Evolutionary conservation across 2,329 filamentous ascomycete genomes (phyloP).

Genomic region (Colletotrichum falcatum): DNA sequence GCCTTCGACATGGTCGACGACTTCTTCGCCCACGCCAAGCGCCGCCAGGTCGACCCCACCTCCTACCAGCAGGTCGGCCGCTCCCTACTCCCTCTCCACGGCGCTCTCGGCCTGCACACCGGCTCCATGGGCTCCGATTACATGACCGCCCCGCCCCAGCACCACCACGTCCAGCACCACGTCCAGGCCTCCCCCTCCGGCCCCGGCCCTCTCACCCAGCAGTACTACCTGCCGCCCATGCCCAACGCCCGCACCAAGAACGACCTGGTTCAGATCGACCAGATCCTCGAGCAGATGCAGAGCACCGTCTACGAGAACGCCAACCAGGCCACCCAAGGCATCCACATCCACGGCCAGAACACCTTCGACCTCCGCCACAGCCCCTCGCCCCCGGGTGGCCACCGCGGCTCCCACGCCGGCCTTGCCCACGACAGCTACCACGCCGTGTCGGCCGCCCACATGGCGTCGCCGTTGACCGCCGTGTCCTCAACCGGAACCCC

Average conservation of each 20-base stretch:
- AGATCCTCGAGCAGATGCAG: slow-evolving; percentile 95
- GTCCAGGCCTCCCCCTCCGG: slow-evolving; percentile 66
- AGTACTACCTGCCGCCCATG: slow-evolving; percentile 90
- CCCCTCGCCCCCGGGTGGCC: slow-evolving; percentile 62
- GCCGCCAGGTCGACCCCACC: slow-evolving; percentile 86
- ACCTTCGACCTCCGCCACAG: slow-evolving; percentile 68
- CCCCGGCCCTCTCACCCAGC: slow-evolving; percentile 74
- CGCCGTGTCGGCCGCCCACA: slow-evolving; percentile 64
- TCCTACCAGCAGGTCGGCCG: slow-evolving; percentile 95
- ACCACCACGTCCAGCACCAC: slow-evolving; percentile 50
- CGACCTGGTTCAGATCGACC: slow-evolving; percentile 93
- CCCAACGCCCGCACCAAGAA: slow-evolving; percentile 91
- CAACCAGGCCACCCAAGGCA: slow-evolving; percentile 82
- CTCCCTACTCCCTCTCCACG: slow-evolving; percentile 84
- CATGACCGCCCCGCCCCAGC: slow-evolving; percentile 53
- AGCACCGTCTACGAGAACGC: slow-evolving; percentile 95
- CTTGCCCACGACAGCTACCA: slow-evolving; percentile 53
- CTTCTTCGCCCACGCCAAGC: slow-evolving; percentile 94
- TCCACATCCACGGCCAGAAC: slow-evolving; percentile 81
- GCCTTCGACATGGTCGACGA: slow-evolving; percentile 91
- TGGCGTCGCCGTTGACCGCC: slow-evolving; percentile 70
- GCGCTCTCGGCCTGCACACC: slow-evolving; percentile 72
- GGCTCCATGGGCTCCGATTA: slow-evolving; percentile 66
- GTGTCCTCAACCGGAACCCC: slow-evolving; percentile 77
- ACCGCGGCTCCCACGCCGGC: slow-evolving; percentile 51